Base-by-base conservation (phyloP, 306 rosid species). In the Cercis canadensis region DNA sequence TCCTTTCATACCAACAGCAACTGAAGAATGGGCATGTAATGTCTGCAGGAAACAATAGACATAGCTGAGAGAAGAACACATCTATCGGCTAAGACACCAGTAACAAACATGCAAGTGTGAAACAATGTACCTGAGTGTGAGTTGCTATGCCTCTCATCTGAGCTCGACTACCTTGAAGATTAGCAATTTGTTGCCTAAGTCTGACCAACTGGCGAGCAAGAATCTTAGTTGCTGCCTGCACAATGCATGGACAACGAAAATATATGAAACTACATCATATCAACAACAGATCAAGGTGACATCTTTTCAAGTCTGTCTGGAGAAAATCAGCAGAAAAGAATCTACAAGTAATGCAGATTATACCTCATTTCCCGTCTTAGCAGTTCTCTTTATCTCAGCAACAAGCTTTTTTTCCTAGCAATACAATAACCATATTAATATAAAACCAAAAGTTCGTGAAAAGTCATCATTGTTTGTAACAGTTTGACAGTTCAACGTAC, bases 111-210 rank as follows among this genome's bases (percentile, higher is more conserved):
- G 2, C 36, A 44, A 57, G 34, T 18, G 50, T 67, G 53, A 32
- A 62, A 62, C 41, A 81, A 62, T 37, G 50, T 5, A 92, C 99
- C 96, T 95, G 97, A 1, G 99, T 95, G 72, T 95, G 99, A 83
- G 96, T 95, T 66, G 99, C 90, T 67, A 95, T 82, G 76, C 99
- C 99, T 86, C 97, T 89, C 96, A 95, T 89, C 81, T 95, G 99
- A 86, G 99, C 99, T 80, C 99, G 85, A 88, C 99, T 92, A 45
- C 97, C 96, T 77, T 92, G 99, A 74, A 95, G 92, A 74, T 95
- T 95, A 57, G 96, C 85, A 50, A 95, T 88, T 70, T 95, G 99
- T 78, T 92, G 97, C 86, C 96, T 83, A 60, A 95, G 97, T 86
- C 99, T 89, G 49, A 95, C 67, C 40, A 95, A 80, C 78, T 95